A percentile compares a stretch with the other conserved stretches of the same genome.
These are phyloP conservation scores for Trichoderma harzianum DNA, from an alignment of 2,329 filamentous ascomycete species.

Conservation along the genomic window DNA sequence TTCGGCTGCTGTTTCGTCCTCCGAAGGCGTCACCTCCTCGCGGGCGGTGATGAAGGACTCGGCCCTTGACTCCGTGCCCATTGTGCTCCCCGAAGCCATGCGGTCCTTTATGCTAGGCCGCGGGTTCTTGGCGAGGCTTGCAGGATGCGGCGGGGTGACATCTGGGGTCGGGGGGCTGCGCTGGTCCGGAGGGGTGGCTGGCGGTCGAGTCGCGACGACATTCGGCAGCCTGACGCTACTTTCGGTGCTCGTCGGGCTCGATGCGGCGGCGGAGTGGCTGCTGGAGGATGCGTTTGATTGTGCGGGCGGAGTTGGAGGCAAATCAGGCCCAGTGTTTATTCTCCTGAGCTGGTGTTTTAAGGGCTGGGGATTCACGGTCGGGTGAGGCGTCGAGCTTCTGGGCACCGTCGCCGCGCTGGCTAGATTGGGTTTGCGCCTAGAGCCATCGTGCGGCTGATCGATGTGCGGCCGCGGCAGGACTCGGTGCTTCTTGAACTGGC, in stretches of 20 bases:
- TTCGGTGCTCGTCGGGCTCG: conserved; percentile 40
- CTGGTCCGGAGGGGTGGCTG: conserved; percentile 62
- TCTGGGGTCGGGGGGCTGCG: conserved; percentile 72
- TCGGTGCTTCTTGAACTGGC: conserved; percentile 48
- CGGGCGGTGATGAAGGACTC: conserved; percentile 71
- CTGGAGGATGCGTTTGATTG: conserved; percentile 57
- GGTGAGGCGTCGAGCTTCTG: conserved; percentile 28
- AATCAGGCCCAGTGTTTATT: conserved; percentile 45
- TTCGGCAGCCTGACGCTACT: conserved; percentile 39
- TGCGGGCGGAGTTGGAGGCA: conserved; percentile 61
- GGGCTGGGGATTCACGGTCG: conserved; percentile 38
- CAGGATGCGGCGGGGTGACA: conserved; percentile 63
- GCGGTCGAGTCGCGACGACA: conserved; percentile 38
- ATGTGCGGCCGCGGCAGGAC: conserved; percentile 37
- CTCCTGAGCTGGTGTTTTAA: conserved; percentile 42
- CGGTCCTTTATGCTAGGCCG: conserved; percentile 50
- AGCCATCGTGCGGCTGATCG: conserved; percentile 26
- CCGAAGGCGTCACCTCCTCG: conserved; percentile 61
- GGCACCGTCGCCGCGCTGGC: conserved; percentile 30
- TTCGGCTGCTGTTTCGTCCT: conserved; percentile 52
- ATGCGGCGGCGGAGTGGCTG: conserved; percentile 43
- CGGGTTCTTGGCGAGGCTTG: conserved; percentile 39
- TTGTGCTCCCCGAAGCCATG: conserved; percentile 50
- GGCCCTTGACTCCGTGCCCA: conserved; percentile 54
- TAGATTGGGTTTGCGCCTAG: conserved; percentile 27